These are phyloP conservation scores for Actinidia polygama DNA, from an alignment of 179 eudicot species.

Conservation along the genomic window DNA sequence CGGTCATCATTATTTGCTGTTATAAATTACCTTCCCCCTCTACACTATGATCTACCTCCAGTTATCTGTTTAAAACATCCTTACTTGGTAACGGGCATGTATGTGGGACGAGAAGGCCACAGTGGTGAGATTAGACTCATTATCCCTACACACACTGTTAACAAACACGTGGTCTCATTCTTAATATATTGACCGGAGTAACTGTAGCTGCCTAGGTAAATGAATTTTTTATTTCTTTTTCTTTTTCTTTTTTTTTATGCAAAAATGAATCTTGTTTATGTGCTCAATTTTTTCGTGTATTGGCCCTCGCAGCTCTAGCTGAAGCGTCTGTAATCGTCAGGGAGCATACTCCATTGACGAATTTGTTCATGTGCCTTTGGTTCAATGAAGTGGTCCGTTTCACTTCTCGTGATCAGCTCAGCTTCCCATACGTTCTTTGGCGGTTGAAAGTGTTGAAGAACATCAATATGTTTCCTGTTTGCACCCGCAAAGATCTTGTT, in stretches of 20 bases:
- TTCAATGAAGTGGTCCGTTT: conserved; percentile 96
- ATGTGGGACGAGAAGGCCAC: background rate
- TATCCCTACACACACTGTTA: background rate
- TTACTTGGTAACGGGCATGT: background rate
- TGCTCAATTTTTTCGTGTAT: background rate
- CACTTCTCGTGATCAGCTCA: conserved; percentile 95
- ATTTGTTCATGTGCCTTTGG: conserved; percentile 93
- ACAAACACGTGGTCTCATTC: background rate
- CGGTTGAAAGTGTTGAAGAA: conserved; percentile 65
- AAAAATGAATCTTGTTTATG: background rate
- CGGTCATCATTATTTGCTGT: background rate
- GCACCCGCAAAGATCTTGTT: conserved; percentile 96
- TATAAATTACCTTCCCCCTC: background rate
- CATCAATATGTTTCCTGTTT: conserved; percentile 90
- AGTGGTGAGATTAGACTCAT: background rate
- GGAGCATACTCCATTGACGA: conserved; percentile 80
- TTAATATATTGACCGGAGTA: background rate
- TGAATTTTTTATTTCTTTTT: background rate
- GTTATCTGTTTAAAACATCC: background rate
- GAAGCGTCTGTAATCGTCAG: conserved; percentile 94
- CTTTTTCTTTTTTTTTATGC: no score
- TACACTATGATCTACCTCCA: background rate
- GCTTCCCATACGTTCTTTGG: conserved; percentile 94
- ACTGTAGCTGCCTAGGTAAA: background rate
- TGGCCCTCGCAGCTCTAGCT: conserved; percentile 68